Evolutionary conservation across 2,329 filamentous ascomycete genomes (phyloP).

Genomic region (Penicillium italicum): DNA sequence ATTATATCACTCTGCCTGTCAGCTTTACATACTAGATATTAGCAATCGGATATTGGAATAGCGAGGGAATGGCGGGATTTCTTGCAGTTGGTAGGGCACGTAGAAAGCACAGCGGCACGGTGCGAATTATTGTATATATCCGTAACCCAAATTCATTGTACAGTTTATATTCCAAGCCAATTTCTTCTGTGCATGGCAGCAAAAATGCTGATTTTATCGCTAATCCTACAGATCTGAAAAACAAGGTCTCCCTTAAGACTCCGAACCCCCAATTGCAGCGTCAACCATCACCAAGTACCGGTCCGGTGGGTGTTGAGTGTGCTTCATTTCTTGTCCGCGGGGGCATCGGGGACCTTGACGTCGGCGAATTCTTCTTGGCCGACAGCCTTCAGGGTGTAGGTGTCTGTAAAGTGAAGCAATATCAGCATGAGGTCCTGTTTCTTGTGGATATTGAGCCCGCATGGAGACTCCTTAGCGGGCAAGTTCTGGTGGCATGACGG

Average conservation of each 20-base stretch:
- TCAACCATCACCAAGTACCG: constrained; percentile 1
- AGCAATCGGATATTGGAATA: not conserved
- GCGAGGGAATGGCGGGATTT: not conserved
- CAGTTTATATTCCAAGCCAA: constrained; percentile 10
- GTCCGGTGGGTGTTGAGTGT: not conserved
- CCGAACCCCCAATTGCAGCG: constrained; percentile 16
- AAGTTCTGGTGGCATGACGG: constrained; percentile 7
- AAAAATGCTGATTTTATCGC: constrained; percentile 13
- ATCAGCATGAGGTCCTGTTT: constrained; percentile 4
- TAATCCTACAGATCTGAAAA: constrained; percentile 15
- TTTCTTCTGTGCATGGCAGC: constrained; percentile 19
- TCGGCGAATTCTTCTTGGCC: constrained; percentile 97
- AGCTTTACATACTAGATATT: not conserved
- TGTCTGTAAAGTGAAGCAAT: constrained; percentile 47
- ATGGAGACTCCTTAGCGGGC: not conserved
- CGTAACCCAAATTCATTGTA: constrained; percentile 10
- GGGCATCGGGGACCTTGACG: constrained; percentile 78
- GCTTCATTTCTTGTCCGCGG: constrained; percentile 39
- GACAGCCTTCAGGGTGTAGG: constrained; percentile 74
- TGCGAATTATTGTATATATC: constrained; percentile 10
- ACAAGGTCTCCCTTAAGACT: constrained; percentile 20
- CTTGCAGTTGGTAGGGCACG: not conserved
- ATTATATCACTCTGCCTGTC: not conserved
- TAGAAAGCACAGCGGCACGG: not conserved
- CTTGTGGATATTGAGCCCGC: not conserved